These are phyloP conservation scores for Chondrostereum purpureum DNA, from an alignment of 1,284 basidiomycete genomes.

Conservation along the genomic window DNA sequence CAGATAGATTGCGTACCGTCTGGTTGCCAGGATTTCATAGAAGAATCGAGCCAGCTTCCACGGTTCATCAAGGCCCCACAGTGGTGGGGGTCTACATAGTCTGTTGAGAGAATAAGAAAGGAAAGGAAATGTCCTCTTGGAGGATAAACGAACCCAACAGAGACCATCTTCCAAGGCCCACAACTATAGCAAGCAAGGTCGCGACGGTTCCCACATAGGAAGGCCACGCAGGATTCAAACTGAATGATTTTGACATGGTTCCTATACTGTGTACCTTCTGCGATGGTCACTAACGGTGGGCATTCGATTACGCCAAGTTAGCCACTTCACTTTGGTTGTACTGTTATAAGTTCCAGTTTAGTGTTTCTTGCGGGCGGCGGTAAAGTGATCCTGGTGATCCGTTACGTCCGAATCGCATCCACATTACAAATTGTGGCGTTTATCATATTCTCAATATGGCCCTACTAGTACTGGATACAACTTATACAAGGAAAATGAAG, in stretches of 20 bases:
- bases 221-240: constrained; percentile 46
- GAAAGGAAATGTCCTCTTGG: constrained; percentile 1
- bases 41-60: constrained; percentile 75
- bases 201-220: constrained; percentile 41
- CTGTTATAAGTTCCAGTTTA: too few relatives aligned
- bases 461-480: too few relatives aligned
- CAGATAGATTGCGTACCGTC: constrained; percentile 73
- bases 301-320: too few relatives aligned
- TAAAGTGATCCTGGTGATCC: too few relatives aligned
- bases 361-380: too few relatives aligned
- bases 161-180: constrained; percentile 39
- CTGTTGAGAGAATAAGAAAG: constrained; percentile 29
- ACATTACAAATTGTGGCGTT: too few relatives aligned
- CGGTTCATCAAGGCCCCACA: constrained; percentile 64
- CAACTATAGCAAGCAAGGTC: constrained; percentile 28
- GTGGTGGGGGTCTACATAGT: constrained; percentile 63
- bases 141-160: constrained; percentile 39
- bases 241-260: background rate
- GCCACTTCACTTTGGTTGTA: too few relatives aligned
- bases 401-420: too few relatives aligned
- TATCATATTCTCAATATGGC: too few relatives aligned
- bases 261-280: too few relatives aligned
- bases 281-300: too few relatives aligned
- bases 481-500: too few relatives aligned
- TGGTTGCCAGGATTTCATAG: constrained; percentile 75